Evolutionary conservation across 306 rosid genomes (phyloP), one percentile per base, ranked within the genome.

Genomic region (Quercus gilva): DNA sequence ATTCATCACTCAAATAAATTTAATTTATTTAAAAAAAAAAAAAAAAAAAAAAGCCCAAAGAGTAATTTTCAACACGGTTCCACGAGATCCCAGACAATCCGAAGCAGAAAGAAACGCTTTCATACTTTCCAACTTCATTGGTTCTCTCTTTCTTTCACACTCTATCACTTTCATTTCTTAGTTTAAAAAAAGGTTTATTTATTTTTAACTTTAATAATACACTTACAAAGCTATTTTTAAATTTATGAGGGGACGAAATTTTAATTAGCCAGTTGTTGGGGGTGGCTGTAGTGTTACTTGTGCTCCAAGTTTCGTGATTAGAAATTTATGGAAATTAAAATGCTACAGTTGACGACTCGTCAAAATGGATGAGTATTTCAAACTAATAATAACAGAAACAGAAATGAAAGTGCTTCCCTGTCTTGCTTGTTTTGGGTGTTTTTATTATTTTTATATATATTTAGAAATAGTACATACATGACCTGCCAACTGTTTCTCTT

Each of bases 241-340:
- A n/a, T n/a, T 73, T 31, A 13, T 8, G n/a, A 18, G 1, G 20
- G 65, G 18, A 19, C 19, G 19, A 43, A 15, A 15, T 31, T 19
- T 53, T 31, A 15, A 67, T 57, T 43, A 59, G 26, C 35, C 72
- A 49, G 31, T 84, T 79, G 28, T 81, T 51, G 51, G 2, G 35
- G 45, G 45, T 35, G 41, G 41, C 0, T 8, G 1, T 14, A 43
- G 6, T 31, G 87, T 90, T 86, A 56, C 91, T 85, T 87, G 79
- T 8, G 26, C 81, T 61, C 37, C 92, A 85, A 83, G 90, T 73
- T 80, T 85, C 3, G 73, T 49, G 21, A 49, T 41, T 29, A 6
- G 23, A 13, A 49, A 10, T 12, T 49, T 3, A 49, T 49, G 53
- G 7, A 17, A 21, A 51, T 26, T 25, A 17, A 29, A n/a, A 25